Base-by-base conservation (phyloP, 192 early-diverging fungal species). In the Coemansia sp. region DNA sequence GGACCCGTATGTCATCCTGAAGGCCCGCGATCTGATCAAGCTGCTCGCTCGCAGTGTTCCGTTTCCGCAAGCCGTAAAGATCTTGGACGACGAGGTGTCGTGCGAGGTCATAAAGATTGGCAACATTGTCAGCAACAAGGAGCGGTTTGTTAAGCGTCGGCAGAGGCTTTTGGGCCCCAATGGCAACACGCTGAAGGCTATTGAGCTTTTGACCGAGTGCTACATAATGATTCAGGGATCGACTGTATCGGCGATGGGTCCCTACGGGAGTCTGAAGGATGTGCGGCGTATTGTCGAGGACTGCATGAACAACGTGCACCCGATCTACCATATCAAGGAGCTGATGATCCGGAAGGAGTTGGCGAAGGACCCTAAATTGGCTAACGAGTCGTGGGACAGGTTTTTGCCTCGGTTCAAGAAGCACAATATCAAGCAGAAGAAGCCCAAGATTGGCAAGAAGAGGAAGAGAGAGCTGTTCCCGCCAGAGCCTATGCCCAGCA, bases 171-270 rank as follows among this genome's bases (percentile, higher is more conserved):
- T 99, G 69, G 97, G 97, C 12, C 97, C 96, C 13, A 91, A 93
- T 67, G 95, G 95, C 33, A 97, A 95, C 69, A 97, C 95, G 12
- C 81, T 97, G 21, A 95, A 95, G 84, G 97, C 97, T 10, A 91
- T 99, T 53, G 96, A 99, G 82, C 82, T 99, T 38, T 76, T 99
- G 72, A 99, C 97, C 16, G 85, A 87, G 26, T 95, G 95, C 71
- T 98, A 99, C 64, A 87, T 98, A 26, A 88, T 99, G 88, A 95
- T 99, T n/a, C 96, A 98, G 72, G 97, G 97, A 50, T 95, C 96
- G 68, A 99, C 97, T 1, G 97, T 99, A 0, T 89, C 93, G 5
- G 86, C 78, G 18, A 96, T 99, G 94, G 97, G 97, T 2, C 88
- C 91, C 6, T 91, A 88, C 80, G 92, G 90, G 68, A 93, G 94